Evolutionary conservation across 768 basidiomycete genomes (phyloP).

Genomic region (Suillus sp.): DNA sequence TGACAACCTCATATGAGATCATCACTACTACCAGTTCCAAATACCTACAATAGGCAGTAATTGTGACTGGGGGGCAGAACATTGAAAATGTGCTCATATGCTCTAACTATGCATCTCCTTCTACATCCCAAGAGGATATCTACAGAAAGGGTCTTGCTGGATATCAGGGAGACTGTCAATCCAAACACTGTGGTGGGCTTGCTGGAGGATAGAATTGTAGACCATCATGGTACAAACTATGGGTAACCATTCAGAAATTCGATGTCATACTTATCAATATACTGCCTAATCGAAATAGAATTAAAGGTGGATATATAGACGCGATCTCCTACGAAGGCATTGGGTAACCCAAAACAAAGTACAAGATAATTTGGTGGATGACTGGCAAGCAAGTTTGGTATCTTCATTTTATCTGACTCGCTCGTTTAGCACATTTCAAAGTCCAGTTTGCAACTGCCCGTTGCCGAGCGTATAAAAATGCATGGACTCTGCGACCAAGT

Average conservation of each 20-base stretch:
- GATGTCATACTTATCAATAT: not conserved
- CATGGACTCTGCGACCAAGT: slow-evolving; percentile 1
- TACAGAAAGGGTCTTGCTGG: slow-evolving; percentile 51
- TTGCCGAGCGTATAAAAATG: not conserved
- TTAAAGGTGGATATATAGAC: not conserved
- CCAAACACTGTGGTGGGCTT: slow-evolving; percentile 63
- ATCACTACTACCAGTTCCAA: slow-evolving; percentile 40
- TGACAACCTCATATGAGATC: slow-evolving; percentile 42
- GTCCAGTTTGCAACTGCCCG: not conserved
- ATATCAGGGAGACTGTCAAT: slow-evolving; percentile 50
- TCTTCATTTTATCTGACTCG: slow-evolving; percentile 1
- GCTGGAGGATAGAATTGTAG: slow-evolving; percentile 61
- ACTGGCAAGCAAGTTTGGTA: not conserved
- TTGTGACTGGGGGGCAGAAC: slow-evolving; percentile 40
- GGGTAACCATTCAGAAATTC: not conserved
- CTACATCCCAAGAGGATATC: slow-evolving; percentile 51
- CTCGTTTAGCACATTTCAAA: slow-evolving; percentile 7
- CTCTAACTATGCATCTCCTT: slow-evolving; percentile 59
- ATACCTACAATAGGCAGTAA: slow-evolving; percentile 44
- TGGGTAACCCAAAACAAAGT: not conserved
- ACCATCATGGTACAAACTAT: not conserved
- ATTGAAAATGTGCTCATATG: slow-evolving; percentile 48
- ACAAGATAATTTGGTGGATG: not conserved
- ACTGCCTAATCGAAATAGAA: not conserved
- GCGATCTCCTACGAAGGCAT: not conserved